These are phyloP conservation scores for Daldinia grandis DNA, from an alignment of 495 filamentous ascomycete species.

Conservation along the genomic window DNA sequence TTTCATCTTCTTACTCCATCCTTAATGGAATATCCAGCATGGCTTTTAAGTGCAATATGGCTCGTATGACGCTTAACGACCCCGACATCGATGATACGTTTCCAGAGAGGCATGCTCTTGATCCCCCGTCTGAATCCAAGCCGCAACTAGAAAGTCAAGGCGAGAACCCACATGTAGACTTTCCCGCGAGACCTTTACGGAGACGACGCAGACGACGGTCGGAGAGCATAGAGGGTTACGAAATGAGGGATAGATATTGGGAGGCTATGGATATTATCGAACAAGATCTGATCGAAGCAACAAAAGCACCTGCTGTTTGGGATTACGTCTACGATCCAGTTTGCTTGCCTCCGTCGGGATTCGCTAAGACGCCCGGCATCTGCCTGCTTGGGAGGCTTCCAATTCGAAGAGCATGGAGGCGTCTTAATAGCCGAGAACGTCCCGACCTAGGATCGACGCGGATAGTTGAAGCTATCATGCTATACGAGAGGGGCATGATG, in stretches of 20 bases:
- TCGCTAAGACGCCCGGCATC: slow-evolving; percentile 19
- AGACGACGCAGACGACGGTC: slow-evolving; percentile 29
- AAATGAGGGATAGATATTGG: slow-evolving; percentile 40
- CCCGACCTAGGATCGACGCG: slow-evolving; percentile 20
- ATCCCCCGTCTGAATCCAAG: background rate
- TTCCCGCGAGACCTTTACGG: background rate
- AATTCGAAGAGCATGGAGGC: slow-evolving; percentile 37
- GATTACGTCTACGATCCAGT: slow-evolving; percentile 40
- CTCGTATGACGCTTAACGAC: slow-evolving; percentile 26
- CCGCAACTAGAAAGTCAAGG: slow-evolving; percentile 4
- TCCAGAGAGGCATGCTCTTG: slow-evolving; percentile 27
- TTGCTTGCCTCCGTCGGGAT: slow-evolving; percentile 31
- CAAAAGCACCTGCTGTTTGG: slow-evolving; percentile 33
- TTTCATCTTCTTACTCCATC: background rate
- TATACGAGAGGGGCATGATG: slow-evolving; percentile 35
- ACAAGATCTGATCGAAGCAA: slow-evolving; percentile 19
- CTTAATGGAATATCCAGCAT: background rate
- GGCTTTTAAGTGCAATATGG: slow-evolving; percentile 23
- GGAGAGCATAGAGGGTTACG: slow-evolving; percentile 35
- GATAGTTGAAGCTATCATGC: slow-evolving; percentile 32
- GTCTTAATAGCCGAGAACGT: slow-evolving; percentile 22
- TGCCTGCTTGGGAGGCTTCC: slow-evolving; percentile 18
- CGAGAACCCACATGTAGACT: background rate
- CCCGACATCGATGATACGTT: slow-evolving; percentile 25
- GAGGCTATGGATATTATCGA: slow-evolving; percentile 37